Percentiles rank a stretch among this genome's conserved stretches.
phyloP scores from a whole-genome alignment of 768 basidiomycete species.

The Fibroporia radiculosa region DNA sequence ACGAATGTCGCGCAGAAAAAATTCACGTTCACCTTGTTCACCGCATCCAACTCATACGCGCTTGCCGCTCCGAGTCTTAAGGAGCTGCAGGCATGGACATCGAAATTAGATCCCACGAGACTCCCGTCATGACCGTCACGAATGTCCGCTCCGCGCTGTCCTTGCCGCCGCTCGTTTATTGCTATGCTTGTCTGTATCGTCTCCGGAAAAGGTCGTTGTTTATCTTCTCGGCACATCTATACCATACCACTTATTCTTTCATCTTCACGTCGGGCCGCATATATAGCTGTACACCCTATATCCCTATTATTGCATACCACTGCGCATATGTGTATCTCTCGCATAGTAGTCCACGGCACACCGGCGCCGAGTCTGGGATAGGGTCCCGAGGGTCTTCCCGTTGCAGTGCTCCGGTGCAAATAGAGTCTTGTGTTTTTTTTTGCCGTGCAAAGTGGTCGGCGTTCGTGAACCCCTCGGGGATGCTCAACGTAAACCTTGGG shows the following conservation, averaged over 20 bases:
- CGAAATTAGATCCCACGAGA: slow-evolving; percentile 79
- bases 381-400: no score
- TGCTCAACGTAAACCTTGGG: no score
- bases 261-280: slow-evolving; percentile 3
- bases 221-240: slow-evolving; percentile 12
- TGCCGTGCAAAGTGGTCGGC: no score
- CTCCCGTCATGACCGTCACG: slow-evolving; percentile 14
- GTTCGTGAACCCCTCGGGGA: no score
- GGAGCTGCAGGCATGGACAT: slow-evolving; percentile 80
- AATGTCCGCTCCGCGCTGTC: neutral
- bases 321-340: slow-evolving; percentile 10
- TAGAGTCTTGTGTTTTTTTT: no score
- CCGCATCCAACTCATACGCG: slow-evolving; percentile 86
- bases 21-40: slow-evolving; percentile 86
- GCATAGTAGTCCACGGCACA: slow-evolving; percentile 14
- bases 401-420: no score
- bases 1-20: slow-evolving; percentile 50
- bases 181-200: slow-evolving; percentile 12
- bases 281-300: slow-evolving; percentile 17
- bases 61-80: slow-evolving; percentile 75
- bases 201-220: neutral
- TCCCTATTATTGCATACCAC: slow-evolving; percentile 16
- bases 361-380: no score
- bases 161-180: slow-evolving; percentile 11
- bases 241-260: slow-evolving; percentile 9